These are phyloP conservation scores for Colletotrichum spaethianum DNA, from an alignment of 2,329 filamentous ascomycete genomes.

Conservation along the genomic window DNA sequence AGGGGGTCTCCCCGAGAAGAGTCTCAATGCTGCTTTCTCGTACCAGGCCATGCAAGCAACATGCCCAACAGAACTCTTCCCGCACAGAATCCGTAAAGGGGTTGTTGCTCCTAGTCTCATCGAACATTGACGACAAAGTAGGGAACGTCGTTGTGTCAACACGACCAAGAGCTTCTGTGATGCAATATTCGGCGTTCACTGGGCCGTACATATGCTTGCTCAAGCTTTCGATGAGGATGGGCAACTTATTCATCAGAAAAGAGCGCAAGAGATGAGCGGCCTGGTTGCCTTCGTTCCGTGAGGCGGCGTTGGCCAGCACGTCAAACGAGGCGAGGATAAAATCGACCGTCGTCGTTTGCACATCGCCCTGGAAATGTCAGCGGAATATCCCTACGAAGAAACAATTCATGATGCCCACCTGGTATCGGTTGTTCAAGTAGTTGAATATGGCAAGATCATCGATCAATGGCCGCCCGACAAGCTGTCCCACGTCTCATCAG, in stretches of 20 bases:
- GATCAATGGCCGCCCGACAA: conserved; percentile 84
- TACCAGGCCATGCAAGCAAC: conserved; percentile 89
- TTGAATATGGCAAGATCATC: conserved; percentile 85
- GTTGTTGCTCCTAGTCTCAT: conserved; percentile 70
- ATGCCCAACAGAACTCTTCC: conserved; percentile 89
- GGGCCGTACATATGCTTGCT: conserved; percentile 79
- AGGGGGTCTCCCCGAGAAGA: conserved; percentile 86
- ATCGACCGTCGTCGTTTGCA: conserved; percentile 83
- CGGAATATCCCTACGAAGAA: too few relatives aligned
- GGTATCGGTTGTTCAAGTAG: conserved; percentile 88
- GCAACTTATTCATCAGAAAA: conserved; percentile 82
- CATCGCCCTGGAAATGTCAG: conserved; percentile 72
- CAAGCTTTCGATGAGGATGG: conserved; percentile 67
- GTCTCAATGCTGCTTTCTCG: conserved; percentile 82
- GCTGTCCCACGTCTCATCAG: conserved; percentile 64
- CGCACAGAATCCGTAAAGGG: conserved; percentile 71
- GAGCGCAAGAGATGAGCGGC: conserved; percentile 84
- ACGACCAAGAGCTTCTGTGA: conserved; percentile 80
- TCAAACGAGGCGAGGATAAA: conserved; percentile 92
- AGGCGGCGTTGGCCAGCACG: conserved; percentile 87
- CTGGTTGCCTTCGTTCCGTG: conserved; percentile 70
- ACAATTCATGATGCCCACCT: conserved; percentile 62
- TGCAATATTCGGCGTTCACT: conserved; percentile 80
- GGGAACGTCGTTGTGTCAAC: conserved; percentile 85
- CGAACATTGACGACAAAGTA: conserved; percentile 71